Percentiles rank a stretch among this genome's conserved stretches.
Evolutionary conservation across 139 green algal species (phyloP).

Genomic region (Coccomyxa sp.): DNA sequence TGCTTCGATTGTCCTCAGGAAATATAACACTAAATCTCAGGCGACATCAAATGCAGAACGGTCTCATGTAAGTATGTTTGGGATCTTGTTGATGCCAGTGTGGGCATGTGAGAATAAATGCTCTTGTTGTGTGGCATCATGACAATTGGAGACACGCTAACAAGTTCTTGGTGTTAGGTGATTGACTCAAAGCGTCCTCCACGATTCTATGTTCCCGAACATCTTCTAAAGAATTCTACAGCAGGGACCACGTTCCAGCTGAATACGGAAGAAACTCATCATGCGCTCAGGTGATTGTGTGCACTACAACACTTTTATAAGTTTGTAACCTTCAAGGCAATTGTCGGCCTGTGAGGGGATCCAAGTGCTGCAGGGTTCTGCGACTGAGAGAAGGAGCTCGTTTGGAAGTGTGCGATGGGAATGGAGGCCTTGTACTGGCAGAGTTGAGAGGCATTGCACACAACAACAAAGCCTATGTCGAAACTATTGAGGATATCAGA

Average conservation of each 20-base stretch:
- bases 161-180: no score
- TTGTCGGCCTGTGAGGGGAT: background rate
- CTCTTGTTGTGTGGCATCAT: no score
- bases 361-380: constrained; percentile 22
- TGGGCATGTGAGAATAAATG: no score
- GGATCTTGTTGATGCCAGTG: no score
- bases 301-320: background rate
- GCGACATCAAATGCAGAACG: no score
- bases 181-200: constrained; percentile 13
- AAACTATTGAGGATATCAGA: background rate
- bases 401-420: constrained; percentile 75
- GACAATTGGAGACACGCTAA: no score
- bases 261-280: constrained; percentile 42
- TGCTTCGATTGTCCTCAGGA: no score
- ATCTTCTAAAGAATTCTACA: background rate
- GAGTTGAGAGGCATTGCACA: background rate
- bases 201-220: constrained; percentile 44
- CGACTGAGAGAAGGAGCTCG: constrained; percentile 41
- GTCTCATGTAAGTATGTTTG: no score
- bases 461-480: background rate
- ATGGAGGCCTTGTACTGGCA: constrained; percentile 34
- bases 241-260: constrained; percentile 27
- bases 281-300: constrained; percentile 23
- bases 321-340: background rate
- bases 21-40: no score